Evolutionary conservation across 768 basidiomycete genomes (phyloP), one percentile per base, ranked within the genome.

Genomic region (Phlebiopsis flavidoalba): DNA sequence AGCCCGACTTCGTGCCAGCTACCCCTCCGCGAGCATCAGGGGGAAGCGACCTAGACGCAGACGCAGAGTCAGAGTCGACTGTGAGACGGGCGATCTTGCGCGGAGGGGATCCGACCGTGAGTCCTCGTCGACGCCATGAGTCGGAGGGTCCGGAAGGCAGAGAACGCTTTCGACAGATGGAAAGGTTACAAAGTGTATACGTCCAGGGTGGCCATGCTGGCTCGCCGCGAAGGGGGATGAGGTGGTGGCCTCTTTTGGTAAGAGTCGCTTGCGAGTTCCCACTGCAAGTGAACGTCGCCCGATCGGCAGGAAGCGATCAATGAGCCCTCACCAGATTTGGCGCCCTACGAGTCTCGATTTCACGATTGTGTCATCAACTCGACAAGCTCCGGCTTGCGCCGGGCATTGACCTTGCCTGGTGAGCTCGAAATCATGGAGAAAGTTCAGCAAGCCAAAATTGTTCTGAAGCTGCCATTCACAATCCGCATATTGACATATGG

Each of bases 31-130:
- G 33, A 8, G 58, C 66, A 69, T 68, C 49, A 40, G 52, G 61
- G 49, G 64, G 64, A 67, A 71, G 69, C 65, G 75, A 66, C 65
- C 89, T 83, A 72, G 79, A 84, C 66, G 85, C 83, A 71, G 85
- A 83, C 65, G 81, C 81, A 66, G 85, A 80, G 75, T 89, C 87
- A 73, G 81, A 83, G 77, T 88, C 85, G 66, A 76, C 75, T 63
- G 80, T 81, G 73, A 87, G 75, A 63, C 87, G 85, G 63, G 86
- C 80, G 60, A 82, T 83, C 78, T 91, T 91, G 73, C 80, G 81
- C 64, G 83, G 82, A 75, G 80, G 83, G 73, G 82, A 82, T 70
- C 76, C 69, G 77, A 80, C 73, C 78, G 79, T 60, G 60, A 43
- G 58, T 79, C 65, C 58, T 77, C 76, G 52, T 73, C 57, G 47